These are phyloP conservation scores for Aspergillus asperescens DNA, from an alignment of 495 filamentous ascomycete genomes.

Conservation along the genomic window DNA sequence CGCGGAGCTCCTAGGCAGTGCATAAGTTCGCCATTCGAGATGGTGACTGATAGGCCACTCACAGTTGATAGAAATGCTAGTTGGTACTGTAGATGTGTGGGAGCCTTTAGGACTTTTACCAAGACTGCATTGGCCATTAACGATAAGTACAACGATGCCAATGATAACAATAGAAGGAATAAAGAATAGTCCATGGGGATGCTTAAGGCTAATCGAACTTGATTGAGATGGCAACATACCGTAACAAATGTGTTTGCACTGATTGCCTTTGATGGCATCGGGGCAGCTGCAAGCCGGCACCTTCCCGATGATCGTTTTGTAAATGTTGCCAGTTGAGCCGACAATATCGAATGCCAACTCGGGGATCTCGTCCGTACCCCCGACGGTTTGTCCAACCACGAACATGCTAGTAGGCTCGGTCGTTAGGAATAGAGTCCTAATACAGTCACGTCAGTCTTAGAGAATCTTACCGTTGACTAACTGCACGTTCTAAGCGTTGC, in stretches of 20 bases:
- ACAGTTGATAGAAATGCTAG: conserved; percentile 59
- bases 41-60: conserved; percentile 16
- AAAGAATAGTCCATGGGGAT: conserved; percentile 10
- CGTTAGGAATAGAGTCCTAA: not conserved
- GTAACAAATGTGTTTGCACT: conserved; percentile 74
- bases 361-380: conserved; percentile 35
- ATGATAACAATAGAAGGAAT: conserved; percentile 6
- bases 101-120: conserved; percentile 59
- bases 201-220: not conserved
- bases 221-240: conserved; percentile 30
- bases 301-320: conserved; percentile 52
- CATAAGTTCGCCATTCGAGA: not conserved
- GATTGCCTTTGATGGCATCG: conserved; percentile 54
- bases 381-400: conserved; percentile 46
- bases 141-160: conserved; percentile 12
- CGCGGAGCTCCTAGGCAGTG: conserved; percentile 51
- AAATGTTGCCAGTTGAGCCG: conserved; percentile 73
- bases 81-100: conserved; percentile 62
- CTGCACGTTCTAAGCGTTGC: conserved; percentile 38
- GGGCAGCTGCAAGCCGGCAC: conserved; percentile 65
- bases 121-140: conserved; percentile 46
- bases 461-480: conserved; percentile 35
- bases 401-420: conserved; percentile 49
- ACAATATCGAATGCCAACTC: conserved; percentile 60
- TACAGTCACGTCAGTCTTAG: not conserved